Percentiles rank a stretch among this genome's conserved stretches.
phyloP scores from a whole-genome alignment of 164 flowering plant genomes.

The Magnolia sinica region DNA sequence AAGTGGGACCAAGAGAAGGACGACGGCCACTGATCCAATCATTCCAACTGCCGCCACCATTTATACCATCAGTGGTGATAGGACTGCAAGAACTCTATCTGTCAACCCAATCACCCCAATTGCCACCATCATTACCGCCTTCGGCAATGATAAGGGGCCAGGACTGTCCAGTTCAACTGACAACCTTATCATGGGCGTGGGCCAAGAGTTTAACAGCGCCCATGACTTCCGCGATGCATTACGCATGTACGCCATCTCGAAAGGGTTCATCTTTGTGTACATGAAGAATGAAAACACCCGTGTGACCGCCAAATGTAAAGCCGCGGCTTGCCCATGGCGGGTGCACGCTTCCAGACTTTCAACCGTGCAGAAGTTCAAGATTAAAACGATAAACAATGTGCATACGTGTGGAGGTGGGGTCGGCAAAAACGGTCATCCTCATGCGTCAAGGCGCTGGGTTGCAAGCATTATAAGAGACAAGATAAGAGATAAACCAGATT shows the following conservation, averaged over 20 bases:
- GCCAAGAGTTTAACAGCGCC: conserved; percentile 64
- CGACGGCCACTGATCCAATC: neutral
- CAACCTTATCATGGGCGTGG: conserved; percentile 56
- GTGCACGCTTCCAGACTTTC: conserved; percentile 75
- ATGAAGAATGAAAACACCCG: conserved; percentile 68
- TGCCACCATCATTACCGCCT: conserved; percentile 10
- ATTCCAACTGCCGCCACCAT: neutral
- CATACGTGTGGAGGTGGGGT: conserved; percentile 75
- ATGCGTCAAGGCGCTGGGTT: conserved; percentile 51
- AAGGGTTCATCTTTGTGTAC: conserved; percentile 53
- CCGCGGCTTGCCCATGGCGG: conserved; percentile 72
- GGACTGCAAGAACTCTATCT: neutral
- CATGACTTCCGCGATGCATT: conserved; percentile 67
- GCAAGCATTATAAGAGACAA: conserved; percentile 44
- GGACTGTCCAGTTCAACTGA: conserved; percentile 49
- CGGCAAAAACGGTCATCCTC: conserved; percentile 42
- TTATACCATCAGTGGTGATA: neutral
- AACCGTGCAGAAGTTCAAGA: conserved; percentile 40
- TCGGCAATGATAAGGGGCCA: conserved; percentile 18
- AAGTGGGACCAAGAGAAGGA: neutral
- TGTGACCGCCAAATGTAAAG: conserved; percentile 58
- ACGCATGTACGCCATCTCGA: conserved; percentile 73
- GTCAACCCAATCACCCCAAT: conserved; percentile 24
- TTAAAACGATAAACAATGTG: conserved; percentile 47
- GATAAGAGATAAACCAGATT: conserved; percentile 42